A percentile compares a stretch with the other conserved stretches of the same genome.
These are phyloP conservation scores for Inga oerstediana DNA, from an alignment of 306 rosid genomes.

Conservation along the genomic window DNA sequence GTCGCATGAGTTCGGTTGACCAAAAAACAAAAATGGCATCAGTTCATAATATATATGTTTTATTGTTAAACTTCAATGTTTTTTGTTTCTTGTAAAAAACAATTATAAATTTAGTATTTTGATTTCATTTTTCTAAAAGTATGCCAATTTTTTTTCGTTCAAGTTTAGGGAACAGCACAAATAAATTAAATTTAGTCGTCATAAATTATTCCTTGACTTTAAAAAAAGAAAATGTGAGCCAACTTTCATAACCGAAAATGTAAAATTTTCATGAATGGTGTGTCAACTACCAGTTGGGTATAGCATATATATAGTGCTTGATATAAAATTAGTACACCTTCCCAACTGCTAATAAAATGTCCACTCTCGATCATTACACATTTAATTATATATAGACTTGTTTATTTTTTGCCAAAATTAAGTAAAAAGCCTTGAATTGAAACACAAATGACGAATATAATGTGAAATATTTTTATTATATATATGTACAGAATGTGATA, in stretches of 20 bases:
- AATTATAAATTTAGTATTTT: no score
- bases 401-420: no score
- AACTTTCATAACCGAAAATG: no score
- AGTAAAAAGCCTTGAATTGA: not conserved
- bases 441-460: not conserved
- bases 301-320: not conserved
- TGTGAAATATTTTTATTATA: not conserved
- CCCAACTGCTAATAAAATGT: not conserved
- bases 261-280: not conserved
- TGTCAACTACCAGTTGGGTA: not conserved
- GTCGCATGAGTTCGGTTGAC: no score
- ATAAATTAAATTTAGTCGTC: not conserved
- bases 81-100: no score
- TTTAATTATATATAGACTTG: no score
- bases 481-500: constrained; percentile 44
- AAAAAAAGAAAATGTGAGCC: not conserved
- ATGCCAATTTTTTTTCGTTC: not conserved
- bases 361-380: not conserved
- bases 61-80: no score
- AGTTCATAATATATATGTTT: no score
- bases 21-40: no score
- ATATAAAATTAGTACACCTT: not conserved
- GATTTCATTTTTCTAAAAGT: not conserved
- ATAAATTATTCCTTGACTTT: not conserved
- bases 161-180: not conserved